Conservation (phyloP, 2,329 filamentous ascomycete genomes). For the Arthrobotrys megalospora region DNA sequence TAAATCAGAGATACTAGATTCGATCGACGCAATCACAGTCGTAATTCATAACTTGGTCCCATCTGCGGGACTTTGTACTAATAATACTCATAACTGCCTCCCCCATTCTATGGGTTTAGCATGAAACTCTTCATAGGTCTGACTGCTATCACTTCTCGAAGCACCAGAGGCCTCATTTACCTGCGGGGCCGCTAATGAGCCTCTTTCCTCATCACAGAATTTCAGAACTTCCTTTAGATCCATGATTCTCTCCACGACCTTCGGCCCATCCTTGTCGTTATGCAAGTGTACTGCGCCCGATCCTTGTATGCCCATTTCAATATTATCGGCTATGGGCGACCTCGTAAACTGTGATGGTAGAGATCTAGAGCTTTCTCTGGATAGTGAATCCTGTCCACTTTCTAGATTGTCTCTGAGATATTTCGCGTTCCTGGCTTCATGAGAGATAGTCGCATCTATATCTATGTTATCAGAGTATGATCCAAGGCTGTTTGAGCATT, state of each 20-base stretch:
- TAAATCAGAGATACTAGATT: neutral
- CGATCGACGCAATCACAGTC: neutral
- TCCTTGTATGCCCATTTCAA: no score
- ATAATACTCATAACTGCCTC: constrained; percentile 18
- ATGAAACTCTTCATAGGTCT: constrained; percentile 19
- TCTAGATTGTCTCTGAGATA: neutral
- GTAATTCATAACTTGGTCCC: neutral
- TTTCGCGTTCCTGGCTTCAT: neutral
- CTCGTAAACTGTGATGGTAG: no score
- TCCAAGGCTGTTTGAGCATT: constrained; percentile 4
- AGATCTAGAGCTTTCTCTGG: no score
- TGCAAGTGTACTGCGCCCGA: no score
- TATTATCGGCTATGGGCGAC: no score
- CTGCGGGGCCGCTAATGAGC: neutral
- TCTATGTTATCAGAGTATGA: constrained; percentile 11
- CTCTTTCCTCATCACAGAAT: neutral
- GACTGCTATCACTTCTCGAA: constrained; percentile 11
- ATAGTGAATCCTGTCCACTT: neutral
- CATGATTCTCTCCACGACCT: neutral
- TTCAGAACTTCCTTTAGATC: constrained; percentile 19
- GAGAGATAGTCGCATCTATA: neutral
- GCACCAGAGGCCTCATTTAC: neutral
- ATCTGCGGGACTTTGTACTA: neutral
- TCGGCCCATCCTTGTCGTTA: no score
- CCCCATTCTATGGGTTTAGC: constrained; percentile 8